Evolutionary conservation across 495 filamentous ascomycete species (phyloP), one percentile per base, ranked within the genome.

Genomic region (Penicillium canariense): DNA sequence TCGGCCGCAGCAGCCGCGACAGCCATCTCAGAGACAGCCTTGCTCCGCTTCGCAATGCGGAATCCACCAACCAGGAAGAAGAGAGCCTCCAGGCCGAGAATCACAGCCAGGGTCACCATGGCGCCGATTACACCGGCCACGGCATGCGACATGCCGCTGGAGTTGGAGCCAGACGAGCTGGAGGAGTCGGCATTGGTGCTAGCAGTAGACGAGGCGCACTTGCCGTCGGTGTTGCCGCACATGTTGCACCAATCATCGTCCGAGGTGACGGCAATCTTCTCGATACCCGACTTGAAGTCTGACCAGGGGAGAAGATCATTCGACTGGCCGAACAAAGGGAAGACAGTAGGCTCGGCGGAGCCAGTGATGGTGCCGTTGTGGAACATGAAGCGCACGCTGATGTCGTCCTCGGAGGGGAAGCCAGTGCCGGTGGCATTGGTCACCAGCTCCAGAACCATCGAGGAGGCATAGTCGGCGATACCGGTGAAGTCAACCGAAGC

Each of bases 111-210:
- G 4, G 83, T 84, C 1, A 86, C 81, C 64, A 85, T 75, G 8
- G 83, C 84, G 17, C 84, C 84, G 68, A 86, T 82, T 0, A 84
- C 81, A 35, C 84, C 84, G 7, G 70, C 80, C 40, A 76, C 75
- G 10, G 69, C 67, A 27, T 66, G 71, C 3, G 75, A 76, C 10
- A 79, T 68, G 2, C 71, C 70, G 6, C 63, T 57, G 9, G 62
- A 47, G 35, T 28, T 46, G 36, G 52, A 50, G 47, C 28, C 40
- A 20, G 55, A 42, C 11, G 54, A 45, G 17, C 45, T 45, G 10
- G 48, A 48, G 5, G 61, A 45, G 38, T 55, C 46, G 47, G 34
- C 55, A 27, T 27, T 34, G 35, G 30, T 48, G 39, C 50, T 52
- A 44, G 42, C 43, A 14, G 60, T 45, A 11, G 52, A 42, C 11